phyloP scores from a whole-genome alignment of 2,329 filamentous ascomycete species.

The Macrophomina pseudophaseolina region DNA sequence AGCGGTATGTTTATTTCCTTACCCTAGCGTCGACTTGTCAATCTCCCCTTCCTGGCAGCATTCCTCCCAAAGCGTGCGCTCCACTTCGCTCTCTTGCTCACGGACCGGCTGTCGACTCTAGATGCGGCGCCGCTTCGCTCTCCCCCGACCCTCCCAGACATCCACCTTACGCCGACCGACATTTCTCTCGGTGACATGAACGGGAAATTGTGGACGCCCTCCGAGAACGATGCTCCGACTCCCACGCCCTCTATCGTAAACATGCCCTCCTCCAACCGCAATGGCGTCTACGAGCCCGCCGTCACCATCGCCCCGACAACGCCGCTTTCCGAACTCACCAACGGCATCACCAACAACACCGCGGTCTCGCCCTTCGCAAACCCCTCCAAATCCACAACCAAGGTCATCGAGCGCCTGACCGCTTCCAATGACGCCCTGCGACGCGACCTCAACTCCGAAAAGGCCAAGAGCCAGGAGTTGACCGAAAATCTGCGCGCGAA shows the following conservation, averaged over 20 bases:
- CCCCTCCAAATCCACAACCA: slow-evolving; percentile 25
- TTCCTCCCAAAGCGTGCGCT: slow-evolving; percentile 20
- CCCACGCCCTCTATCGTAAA: slow-evolving; percentile 19
- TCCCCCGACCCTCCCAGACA: slow-evolving; percentile 22
- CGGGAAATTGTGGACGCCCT: slow-evolving; percentile 20
- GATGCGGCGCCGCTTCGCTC: slow-evolving; percentile 25
- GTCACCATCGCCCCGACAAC: slow-evolving; percentile 7
- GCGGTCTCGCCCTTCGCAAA: slow-evolving; percentile 18
- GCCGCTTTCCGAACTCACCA: slow-evolving; percentile 22
- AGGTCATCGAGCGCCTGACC: slow-evolving; percentile 71
- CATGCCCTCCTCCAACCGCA: slow-evolving; percentile 25
- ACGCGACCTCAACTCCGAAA: slow-evolving; percentile 57
- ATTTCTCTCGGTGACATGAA: slow-evolving; percentile 24
- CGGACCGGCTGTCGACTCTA: slow-evolving; percentile 17
- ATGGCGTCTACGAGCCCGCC: slow-evolving; percentile 24
- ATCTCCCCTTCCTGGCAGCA: slow-evolving; percentile 24
- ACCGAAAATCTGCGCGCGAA: slow-evolving; percentile 67
- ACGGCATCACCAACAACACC: slow-evolving; percentile 16
- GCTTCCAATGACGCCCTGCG: slow-evolving; percentile 76
- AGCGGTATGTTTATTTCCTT: slow-evolving; percentile 26
- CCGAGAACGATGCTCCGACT: slow-evolving; percentile 22
- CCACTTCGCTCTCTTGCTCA: slow-evolving; percentile 12
- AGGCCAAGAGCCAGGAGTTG: slow-evolving; percentile 63
- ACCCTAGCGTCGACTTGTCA: slow-evolving; percentile 21
- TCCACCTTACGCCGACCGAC: slow-evolving; percentile 18